Conservation (phyloP, 495 filamentous ascomycete species). For the Neurospora sublineolata region DNA sequence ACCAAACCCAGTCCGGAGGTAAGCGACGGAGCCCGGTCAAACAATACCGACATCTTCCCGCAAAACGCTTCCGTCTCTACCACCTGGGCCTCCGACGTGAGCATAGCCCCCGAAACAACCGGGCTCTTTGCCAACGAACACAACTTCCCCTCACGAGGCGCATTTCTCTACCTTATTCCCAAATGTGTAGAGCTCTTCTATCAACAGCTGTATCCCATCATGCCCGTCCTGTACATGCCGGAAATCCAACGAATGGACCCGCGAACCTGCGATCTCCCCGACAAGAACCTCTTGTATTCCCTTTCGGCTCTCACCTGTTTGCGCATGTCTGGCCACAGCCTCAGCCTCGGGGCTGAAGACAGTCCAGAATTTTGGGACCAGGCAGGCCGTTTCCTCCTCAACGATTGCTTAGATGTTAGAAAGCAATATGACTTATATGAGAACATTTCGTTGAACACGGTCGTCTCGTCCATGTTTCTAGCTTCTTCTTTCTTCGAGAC, state of each 20-base stretch:
- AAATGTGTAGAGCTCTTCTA: constrained; percentile 25
- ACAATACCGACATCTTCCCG: not conserved
- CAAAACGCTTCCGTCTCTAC: not conserved
- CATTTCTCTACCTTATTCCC: constrained; percentile 21
- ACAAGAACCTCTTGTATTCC: constrained; percentile 23
- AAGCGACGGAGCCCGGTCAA: not conserved
- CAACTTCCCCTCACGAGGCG: constrained; percentile 15
- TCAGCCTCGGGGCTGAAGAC: constrained; percentile 13
- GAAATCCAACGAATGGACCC: constrained; percentile 13
- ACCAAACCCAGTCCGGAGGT: not conserved
- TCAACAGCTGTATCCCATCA: constrained; percentile 28
- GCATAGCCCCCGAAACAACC: constrained; percentile 12
- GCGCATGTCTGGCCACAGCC: constrained; percentile 24
- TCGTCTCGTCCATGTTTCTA: constrained; percentile 26
- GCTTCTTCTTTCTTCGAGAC: constrained; percentile 26
- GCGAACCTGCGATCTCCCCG: constrained; percentile 13
- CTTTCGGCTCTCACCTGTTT: constrained; percentile 27
- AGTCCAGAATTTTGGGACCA: constrained; percentile 19
- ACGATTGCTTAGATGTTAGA: constrained; percentile 21
- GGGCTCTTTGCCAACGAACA: constrained; percentile 19
- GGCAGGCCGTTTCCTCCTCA: constrained; percentile 23
- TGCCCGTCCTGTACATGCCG: constrained; percentile 26
- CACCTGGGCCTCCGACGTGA: not conserved
- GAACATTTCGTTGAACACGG: constrained; percentile 18
- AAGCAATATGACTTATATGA: constrained; percentile 25